Conservation (phyloP, 176 grass and related monocot genomes). For the Aegilops sharonensis region DNA sequence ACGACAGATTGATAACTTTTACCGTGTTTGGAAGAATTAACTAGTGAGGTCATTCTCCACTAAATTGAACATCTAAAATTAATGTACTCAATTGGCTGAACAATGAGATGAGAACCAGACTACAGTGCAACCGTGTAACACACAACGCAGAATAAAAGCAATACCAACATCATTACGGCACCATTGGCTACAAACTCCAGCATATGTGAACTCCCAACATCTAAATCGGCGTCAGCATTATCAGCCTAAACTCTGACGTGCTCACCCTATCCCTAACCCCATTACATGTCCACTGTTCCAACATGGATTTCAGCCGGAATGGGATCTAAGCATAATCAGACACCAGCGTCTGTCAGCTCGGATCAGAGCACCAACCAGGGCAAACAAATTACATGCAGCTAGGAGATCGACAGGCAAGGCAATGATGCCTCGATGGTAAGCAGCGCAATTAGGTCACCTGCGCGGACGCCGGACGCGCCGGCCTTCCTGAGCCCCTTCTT, state of each 20-base stretch:
- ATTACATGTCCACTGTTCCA: slow-evolving; percentile 3
- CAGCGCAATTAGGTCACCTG: slow-evolving; percentile 56
- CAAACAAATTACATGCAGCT: neutral
- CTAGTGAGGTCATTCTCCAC: neutral
- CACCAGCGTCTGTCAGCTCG: neutral
- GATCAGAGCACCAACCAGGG: slow-evolving; percentile 14
- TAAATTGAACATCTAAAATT: neutral
- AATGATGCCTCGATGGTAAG: neutral
- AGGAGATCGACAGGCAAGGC: neutral
- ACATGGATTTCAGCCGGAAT: neutral
- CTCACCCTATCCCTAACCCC: neutral
- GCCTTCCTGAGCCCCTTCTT: slow-evolving; percentile 99
- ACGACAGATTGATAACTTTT: neutral
- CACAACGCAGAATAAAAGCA: neutral
- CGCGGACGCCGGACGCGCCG: slow-evolving; percentile 74
- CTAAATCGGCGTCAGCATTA: neutral
- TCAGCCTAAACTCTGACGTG: neutral
- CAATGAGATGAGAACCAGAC: neutral
- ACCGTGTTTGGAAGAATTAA: neutral
- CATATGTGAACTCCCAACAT: neutral
- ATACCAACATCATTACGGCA: neutral
- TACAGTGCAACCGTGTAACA: neutral
- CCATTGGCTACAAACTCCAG: neutral
- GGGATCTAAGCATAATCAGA: neutral
- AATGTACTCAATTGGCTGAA: neutral